These are phyloP conservation scores for Trypanosoma platydactyli DNA, from an alignment of 208 protist genomes.

Conservation along the genomic window DNA sequence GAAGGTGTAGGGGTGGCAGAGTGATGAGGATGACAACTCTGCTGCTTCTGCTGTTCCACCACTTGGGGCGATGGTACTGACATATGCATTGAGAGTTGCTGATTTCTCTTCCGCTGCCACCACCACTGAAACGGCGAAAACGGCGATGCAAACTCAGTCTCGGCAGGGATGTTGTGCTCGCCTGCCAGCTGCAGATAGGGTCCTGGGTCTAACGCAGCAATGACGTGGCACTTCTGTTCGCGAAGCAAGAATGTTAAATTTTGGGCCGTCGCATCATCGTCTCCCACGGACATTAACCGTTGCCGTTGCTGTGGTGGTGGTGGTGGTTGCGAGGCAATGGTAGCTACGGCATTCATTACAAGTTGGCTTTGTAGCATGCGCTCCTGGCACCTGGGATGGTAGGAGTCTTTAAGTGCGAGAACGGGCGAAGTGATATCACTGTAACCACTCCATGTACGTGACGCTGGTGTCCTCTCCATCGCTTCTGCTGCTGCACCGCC, in stretches of 20 bases:
- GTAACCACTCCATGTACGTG: neutral
- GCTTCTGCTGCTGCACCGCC: neutral
- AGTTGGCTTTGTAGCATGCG: slow-evolving; percentile 15
- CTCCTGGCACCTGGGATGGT: neutral
- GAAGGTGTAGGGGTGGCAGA: no score
- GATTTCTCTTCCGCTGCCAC: slow-evolving; percentile 10
- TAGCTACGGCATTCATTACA: slow-evolving; percentile 4
- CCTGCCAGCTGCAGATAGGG: slow-evolving; percentile 15
- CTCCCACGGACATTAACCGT: neutral
- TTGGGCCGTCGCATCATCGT: neutral
- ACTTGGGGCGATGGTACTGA: no score
- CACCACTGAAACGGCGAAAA: slow-evolving; percentile 28
- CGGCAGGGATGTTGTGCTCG: slow-evolving; percentile 5
- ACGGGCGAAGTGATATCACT: slow-evolving; percentile 3
- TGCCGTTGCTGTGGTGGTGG: neutral
- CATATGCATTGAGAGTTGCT: no score
- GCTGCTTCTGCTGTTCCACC: no score
- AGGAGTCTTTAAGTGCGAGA: neutral
- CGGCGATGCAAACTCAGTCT: slow-evolving; percentile 17
- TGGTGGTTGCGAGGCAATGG: neutral
- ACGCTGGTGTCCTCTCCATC: neutral
- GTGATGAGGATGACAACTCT: no score
- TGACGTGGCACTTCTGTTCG: slow-evolving; percentile 7
- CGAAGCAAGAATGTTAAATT: neutral
- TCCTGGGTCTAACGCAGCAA: slow-evolving; percentile 12